phyloP scores from a whole-genome alignment of 2,329 filamentous ascomycete genomes.

The Taxawa tesnikishii region DNA sequence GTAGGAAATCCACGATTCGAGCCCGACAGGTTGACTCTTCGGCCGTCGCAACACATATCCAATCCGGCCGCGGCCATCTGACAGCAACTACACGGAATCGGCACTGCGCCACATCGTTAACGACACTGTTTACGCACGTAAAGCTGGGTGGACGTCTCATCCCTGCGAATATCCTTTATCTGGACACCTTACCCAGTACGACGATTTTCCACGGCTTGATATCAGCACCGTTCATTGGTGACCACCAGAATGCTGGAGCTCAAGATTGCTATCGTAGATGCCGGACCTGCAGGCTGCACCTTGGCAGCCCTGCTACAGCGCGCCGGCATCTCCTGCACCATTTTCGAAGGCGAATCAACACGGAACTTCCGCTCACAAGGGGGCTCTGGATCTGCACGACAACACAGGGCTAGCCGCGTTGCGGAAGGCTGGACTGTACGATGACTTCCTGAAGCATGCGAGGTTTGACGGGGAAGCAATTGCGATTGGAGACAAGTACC shows the following conservation, averaged over 20 bases:
- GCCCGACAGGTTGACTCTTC: no score
- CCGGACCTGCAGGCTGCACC: slow-evolving; percentile 22
- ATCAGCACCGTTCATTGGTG: no score
- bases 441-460: slow-evolving; percentile 20
- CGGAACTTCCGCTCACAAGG: slow-evolving; percentile 19
- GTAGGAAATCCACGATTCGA: no score
- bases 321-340: slow-evolving; percentile 12
- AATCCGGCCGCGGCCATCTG: no score
- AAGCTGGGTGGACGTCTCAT: no score
- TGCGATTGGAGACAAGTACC: slow-evolving; percentile 26
- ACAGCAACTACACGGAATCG: no score
- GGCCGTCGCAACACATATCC: no score
- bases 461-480: slow-evolving; percentile 32
- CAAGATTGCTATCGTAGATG: slow-evolving; percentile 23
- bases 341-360: slow-evolving; percentile 21
- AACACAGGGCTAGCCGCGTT: slow-evolving; percentile 21
- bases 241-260: slow-evolving; percentile 2
- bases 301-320: slow-evolving; percentile 21
- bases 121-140: no score
- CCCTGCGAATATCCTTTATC: no score
- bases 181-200: no score
- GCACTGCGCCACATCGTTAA: no score
- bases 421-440: slow-evolving; percentile 18
- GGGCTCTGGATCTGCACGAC: slow-evolving; percentile 23
- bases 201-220: no score